Percentiles rank a stretch among this genome's conserved stretches.
These are phyloP conservation scores for Groenewaldozyma auringiensis DNA, from an alignment of 1,139 yeast species.

Conservation along the genomic window DNA sequence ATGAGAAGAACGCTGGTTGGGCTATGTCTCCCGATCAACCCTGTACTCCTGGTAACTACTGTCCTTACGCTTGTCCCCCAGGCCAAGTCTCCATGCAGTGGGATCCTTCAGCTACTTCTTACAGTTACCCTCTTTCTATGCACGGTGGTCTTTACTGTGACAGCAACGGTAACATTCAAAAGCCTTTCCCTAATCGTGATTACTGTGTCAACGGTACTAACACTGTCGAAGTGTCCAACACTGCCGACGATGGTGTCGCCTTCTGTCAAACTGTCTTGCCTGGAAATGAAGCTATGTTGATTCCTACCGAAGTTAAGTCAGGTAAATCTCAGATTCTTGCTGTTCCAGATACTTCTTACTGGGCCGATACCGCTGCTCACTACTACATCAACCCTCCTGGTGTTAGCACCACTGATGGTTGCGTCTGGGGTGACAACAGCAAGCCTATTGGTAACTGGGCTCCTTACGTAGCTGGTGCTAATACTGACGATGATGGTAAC, in stretches of 20 bases:
- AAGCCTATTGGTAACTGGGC: slow-evolving; percentile 83
- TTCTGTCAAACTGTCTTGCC: slow-evolving; percentile 91
- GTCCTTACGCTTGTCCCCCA: slow-evolving; percentile 85
- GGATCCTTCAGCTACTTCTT: slow-evolving; percentile 66
- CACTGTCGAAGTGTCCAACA: slow-evolving; percentile 54
- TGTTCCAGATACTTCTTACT: slow-evolving; percentile 67
- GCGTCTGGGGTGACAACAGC: slow-evolving; percentile 71
- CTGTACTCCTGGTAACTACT: slow-evolving; percentile 67
- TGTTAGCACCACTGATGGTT: slow-evolving; percentile 63
- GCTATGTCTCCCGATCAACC: slow-evolving; percentile 73
- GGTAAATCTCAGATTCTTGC: slow-evolving; percentile 50
- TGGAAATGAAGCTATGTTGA: slow-evolving; percentile 89
- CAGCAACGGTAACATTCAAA: slow-evolving; percentile 56
- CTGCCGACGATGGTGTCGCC: slow-evolving; percentile 46
- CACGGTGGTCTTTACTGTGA: slow-evolving; percentile 79
- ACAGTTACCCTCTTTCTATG: slow-evolving; percentile 76
- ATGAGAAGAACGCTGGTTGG: slow-evolving; percentile 69
- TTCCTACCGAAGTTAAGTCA: slow-evolving; percentile 60
- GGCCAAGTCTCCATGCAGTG: slow-evolving; percentile 71
- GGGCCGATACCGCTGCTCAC: slow-evolving; percentile 69
- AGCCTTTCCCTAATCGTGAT: slow-evolving; percentile 49
- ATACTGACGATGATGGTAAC: slow-evolving; percentile 57
- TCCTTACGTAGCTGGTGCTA: slow-evolving; percentile 88
- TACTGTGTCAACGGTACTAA: slow-evolving; percentile 72
- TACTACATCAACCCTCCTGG: slow-evolving; percentile 86